Base-by-base conservation (phyloP, 345 rosid species). In the Rhizophora apiculata region DNA sequence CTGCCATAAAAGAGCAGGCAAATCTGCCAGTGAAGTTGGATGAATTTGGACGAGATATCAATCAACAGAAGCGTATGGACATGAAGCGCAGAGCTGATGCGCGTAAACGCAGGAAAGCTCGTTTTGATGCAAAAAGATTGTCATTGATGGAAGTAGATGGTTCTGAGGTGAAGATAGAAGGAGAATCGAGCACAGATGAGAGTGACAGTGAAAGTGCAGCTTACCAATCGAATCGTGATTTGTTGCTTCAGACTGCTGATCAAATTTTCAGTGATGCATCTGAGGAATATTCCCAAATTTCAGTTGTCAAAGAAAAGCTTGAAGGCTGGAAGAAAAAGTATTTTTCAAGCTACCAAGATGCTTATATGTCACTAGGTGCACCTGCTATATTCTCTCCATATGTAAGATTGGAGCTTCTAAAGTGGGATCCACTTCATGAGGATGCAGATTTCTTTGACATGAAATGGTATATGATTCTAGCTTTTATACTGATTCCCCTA, bases 161-260 rank as follows among this genome's bases (percentile, higher is more conserved):
- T 72, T 69, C 89, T 49, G 68, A 74, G 75, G 82, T 72, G 75
- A 91, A 87, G 85, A 67, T 88, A 74, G 98, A 94, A 84, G 98
- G 97, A 70, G 98, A 94, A 83, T 92, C 96, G 8, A 92, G 96
- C 85, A 88, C 96, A 53, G 99, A 95, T 81, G 97, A 94, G 83
- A 94, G 98, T 65, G 96, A 94, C 74, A 83, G 87, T 76, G 99
- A 94, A 78, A 84, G 78, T 77, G 79, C 82, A 69, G 96, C 97
- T 69, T 91, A 89, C 74, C 81, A 79, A 80, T 92, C 95, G 60
- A 85, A 77, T 73, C 81, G 93, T 32, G 86, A 85, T 68, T 65
- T 65, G 72, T 78, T 89, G 76, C 93, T 95, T 65, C 84, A 83
- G 76, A 82, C 85, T 53, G 97, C 93, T 29, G 93, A 85, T 82